phyloP scores from a whole-genome alignment of 164 flowering plant species.

The Pachysandra terminalis region DNA sequence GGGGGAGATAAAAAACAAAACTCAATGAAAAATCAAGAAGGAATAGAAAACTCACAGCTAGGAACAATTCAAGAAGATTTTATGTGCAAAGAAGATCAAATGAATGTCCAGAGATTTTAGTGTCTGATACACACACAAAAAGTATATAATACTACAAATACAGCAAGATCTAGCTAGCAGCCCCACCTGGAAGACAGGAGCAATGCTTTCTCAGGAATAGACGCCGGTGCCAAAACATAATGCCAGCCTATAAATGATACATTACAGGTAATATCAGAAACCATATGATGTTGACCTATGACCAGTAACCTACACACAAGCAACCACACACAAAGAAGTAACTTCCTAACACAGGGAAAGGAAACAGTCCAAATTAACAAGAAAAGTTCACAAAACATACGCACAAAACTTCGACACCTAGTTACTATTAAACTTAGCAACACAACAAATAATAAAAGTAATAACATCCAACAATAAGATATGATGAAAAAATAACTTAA shows the following conservation, averaged over 20 bases:
- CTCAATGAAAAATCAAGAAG: too few relatives aligned
- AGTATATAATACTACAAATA: neutral
- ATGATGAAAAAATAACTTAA: neutral
- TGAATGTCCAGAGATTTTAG: too few relatives aligned
- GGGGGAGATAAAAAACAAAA: too few relatives aligned
- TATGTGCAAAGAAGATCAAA: neutral
- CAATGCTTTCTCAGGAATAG: slow-evolving; percentile 6
- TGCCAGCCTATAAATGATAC: slow-evolving; percentile 15
- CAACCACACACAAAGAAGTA: neutral
- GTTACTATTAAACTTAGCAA: neutral
- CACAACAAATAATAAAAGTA: neutral
- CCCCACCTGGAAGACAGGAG: slow-evolving; percentile 19
- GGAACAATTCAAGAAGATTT: too few relatives aligned
- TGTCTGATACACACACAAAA: neutral
- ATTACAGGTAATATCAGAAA: neutral
- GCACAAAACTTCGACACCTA: neutral
- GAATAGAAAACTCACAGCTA: too few relatives aligned
- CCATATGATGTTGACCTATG: too few relatives aligned
- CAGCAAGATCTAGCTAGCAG: neutral
- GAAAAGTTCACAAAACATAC: neutral
- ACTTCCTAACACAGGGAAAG: neutral
- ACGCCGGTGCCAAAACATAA: slow-evolving; percentile 23
- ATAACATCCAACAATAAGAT: neutral
- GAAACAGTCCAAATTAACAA: neutral
- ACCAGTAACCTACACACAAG: neutral